Base-by-base conservation (phyloP, 164 flowering plant species). In the Chloranthus sessilifolius region DNA sequence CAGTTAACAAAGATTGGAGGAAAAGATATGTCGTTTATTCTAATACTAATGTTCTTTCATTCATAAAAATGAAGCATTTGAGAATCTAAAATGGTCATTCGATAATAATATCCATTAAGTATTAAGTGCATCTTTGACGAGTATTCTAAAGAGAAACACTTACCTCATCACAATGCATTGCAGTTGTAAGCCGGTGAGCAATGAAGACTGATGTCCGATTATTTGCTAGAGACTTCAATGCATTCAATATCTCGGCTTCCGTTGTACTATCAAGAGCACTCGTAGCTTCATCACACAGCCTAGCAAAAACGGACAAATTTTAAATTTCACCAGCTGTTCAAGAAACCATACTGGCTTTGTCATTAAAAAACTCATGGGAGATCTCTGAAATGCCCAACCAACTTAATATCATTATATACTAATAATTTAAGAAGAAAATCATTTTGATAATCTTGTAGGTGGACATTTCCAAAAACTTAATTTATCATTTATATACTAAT, bases 191-290 rank as follows among this genome's bases (percentile, higher is more conserved):
- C 60, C 99, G 74, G 61, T 92, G 99, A 60, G 99, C 99, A 58
- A 92, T 74, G 63, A 92, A 89, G 56, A 92, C 62, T 21, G 97
- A 70, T 42, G 99, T 92, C 40, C 95, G 67, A 63, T 88, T 79
- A 55, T 60, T 68, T 21, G 96, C 78, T 7, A 92, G 68, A 10
- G 95, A 81, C 68, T 76, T 87, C 58, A 92, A 58, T 50, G 99
- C 88, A 66, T 42, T 81, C 53, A 92, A 66, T 29, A 92, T 84
- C 71, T 86, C 99, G 22, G 95, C 88, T 67, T 92, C 99, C 20
- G 99, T 92, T 42, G 97, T 81, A 69, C 99, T 92, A 74, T 92
- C 99, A 16, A 92, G 95, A 27, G 99, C 95, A 74, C 99, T 92
- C 34, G 99, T 92, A 55, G 97, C 99, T 73, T 92, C 99, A 68